phyloP scores from a whole-genome alignment of 805 yeast species.

The Kazachstania martiniae region DNA sequence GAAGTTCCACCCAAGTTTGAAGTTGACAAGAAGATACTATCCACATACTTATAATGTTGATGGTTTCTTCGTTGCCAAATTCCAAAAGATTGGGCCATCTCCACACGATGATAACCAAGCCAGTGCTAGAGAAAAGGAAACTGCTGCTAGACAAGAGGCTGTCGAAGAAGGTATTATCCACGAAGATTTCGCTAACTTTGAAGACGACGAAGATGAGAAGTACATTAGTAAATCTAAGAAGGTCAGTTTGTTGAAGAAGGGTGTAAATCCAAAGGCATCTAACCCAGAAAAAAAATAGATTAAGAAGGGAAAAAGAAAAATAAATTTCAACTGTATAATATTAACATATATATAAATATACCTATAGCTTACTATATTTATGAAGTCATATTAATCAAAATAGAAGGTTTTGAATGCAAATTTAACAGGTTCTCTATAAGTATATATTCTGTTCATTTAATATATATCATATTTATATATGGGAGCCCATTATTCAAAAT shows the following conservation, averaged over 20 bases:
- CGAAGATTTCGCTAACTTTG: conserved; percentile 78
- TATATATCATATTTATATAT: too few species aligned
- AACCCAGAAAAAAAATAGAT: conserved; percentile 7
- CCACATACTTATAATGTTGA: conserved; percentile 98
- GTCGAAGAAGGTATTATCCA: conserved; percentile 72
- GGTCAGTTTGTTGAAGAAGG: conserved; percentile 54
- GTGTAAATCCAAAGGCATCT: conserved; percentile 51
- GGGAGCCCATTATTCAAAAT: conserved; percentile 18
- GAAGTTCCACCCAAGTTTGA: conserved; percentile 65
- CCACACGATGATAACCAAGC: conserved; percentile 78
- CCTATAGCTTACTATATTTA: too few species aligned
- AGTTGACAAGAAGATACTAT: conserved; percentile 86
- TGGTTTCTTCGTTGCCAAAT: conserved; percentile 96
- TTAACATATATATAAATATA: too few species aligned
- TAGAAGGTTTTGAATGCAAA: too few species aligned
- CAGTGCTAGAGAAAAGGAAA: conserved; percentile 80
- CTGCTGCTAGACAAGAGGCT: conserved; percentile 69
- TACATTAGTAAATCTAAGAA: conserved; percentile 61
- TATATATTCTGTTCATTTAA: too few species aligned
- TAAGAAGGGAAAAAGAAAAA: background rate
- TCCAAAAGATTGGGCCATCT: conserved; percentile 80
- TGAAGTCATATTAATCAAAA: too few species aligned
- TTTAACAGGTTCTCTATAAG: too few species aligned
- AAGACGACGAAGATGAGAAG: conserved; percentile 62
- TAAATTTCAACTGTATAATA: too few species aligned